phyloP scores from a whole-genome alignment of 1,139 yeast species.

The Meyerozyma athensensis region DNA sequence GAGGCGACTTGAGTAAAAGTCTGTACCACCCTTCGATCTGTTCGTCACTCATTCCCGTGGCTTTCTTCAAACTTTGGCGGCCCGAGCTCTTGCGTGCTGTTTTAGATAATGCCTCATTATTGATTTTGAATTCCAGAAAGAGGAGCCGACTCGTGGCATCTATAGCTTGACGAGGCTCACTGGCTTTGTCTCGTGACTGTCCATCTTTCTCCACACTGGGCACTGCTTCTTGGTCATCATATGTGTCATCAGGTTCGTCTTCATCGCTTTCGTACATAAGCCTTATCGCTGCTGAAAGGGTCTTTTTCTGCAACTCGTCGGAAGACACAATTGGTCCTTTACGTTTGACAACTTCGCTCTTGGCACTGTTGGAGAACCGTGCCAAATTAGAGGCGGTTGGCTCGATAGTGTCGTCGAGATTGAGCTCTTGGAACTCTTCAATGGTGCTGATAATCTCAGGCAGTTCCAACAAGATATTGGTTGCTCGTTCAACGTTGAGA shows the following conservation, averaged over 20 bases:
- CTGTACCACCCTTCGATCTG: conserved; percentile 92
- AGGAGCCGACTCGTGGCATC: conserved; percentile 44
- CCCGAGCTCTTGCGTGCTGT: conserved; percentile 45
- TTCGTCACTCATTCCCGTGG: conserved; percentile 75
- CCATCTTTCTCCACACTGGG: conserved; percentile 10
- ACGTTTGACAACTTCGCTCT: not conserved
- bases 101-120: conserved; percentile 43
- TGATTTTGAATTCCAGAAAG: conserved; percentile 52
- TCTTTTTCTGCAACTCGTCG: conserved; percentile 46
- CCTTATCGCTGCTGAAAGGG: conserved; percentile 60
- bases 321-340: conserved; percentile 6
- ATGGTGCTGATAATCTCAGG: conserved; percentile 36
- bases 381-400: not conserved
- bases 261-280: conserved; percentile 70
- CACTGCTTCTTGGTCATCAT: conserved; percentile 63
- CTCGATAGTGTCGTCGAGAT: not conserved
- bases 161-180: conserved; percentile 14
- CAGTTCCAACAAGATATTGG: conserved; percentile 58
- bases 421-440: conserved; percentile 10
- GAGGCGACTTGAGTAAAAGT: conserved; percentile 64
- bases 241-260: conserved; percentile 81
- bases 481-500: conserved; percentile 53
- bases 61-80: conserved; percentile 49
- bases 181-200: conserved; percentile 13
- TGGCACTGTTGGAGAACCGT: not conserved